Evolutionary conservation across 2,329 filamentous ascomycete genomes (phyloP), one percentile per base, ranked within the genome.

Genomic region (Cladorrhinum sp.): DNA sequence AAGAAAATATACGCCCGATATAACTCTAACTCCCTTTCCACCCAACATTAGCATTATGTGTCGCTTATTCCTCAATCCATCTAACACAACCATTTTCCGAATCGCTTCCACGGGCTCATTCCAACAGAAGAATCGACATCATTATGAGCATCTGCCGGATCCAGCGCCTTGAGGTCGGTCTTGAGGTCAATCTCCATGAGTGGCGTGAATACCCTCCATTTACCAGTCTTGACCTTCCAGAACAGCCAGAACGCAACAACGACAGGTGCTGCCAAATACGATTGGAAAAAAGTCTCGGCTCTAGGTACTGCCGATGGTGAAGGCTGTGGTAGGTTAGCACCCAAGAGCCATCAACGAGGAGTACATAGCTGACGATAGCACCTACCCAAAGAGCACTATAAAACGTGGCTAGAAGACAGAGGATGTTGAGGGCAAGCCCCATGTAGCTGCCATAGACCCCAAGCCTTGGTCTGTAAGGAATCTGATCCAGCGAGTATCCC

Each of bases 331-430:
- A 12, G 7, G 53, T 62, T 12, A 65, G 54, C 18, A 39, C 18
- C n/a, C 30, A 24, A 16, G 8, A 6, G 12, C 33, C 3, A 26
- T 23, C 28, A 16, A 26, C 23, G 2, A 59, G 9, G 10, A 24
- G 49, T 28, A 53, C 10, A n/a, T 2, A 16, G 3, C 24, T 24
- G 33, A 16, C 51, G 23, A 23, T 7, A 70, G 23, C 7, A 70
- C 76, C 73, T 70, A 77, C 75, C 62, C 78, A 86, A 53, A 90
- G 82, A 7, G 85, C 84, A 58, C 83, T 85, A 81, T 88, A 91
- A 72, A 90, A 89, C 57, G 90, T 87, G 6, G 88, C 89, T 39
- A 91, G 77, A 48, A 94, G 77, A 58, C 90, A 86, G 8, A 93
- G 71, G 20, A 79, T 67, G 74, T 90, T 90, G 69, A 94, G 81